Percentiles rank a stretch among this genome's conserved stretches.
These are phyloP conservation scores for Multifurca ochricompacta DNA, from an alignment of 768 basidiomycete genomes.

Conservation along the genomic window DNA sequence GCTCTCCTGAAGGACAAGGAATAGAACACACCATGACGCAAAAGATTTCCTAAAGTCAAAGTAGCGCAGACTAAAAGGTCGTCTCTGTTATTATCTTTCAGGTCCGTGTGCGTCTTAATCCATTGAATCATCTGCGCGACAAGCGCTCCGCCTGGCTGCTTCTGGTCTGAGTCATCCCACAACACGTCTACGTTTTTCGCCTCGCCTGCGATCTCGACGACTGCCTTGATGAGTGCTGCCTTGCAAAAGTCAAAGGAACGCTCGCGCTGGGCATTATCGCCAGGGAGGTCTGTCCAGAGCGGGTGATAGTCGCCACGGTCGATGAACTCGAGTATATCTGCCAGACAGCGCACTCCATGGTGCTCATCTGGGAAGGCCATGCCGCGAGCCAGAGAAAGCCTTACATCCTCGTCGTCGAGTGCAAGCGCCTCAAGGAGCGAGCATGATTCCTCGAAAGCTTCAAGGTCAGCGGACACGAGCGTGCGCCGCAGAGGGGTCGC, in stretches of 20 bases:
- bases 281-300: constrained; percentile 45
- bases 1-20: background rate
- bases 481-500: constrained; percentile 34
- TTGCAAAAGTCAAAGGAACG: constrained; percentile 77
- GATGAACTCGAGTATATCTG: constrained; percentile 62
- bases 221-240: constrained; percentile 74
- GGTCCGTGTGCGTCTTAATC: constrained; percentile 51
- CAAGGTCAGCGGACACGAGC: constrained; percentile 59
- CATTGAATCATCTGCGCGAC: constrained; percentile 68
- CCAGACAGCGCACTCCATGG: constrained; percentile 48
- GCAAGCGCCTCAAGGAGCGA: constrained; percentile 70
- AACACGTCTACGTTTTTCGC: constrained; percentile 69
- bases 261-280: constrained; percentile 51
- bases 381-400: constrained; percentile 62
- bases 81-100: constrained; percentile 40
- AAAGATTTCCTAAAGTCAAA: constrained; percentile 75
- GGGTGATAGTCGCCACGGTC: constrained; percentile 63
- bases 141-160: constrained; percentile 59
- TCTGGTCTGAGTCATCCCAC: constrained; percentile 58
- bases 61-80: constrained; percentile 81
- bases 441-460: constrained; percentile 65
- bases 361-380: constrained; percentile 52
- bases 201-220: constrained; percentile 81
- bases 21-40: constrained; percentile 52
- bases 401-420: constrained; percentile 70